A percentile compares a stretch with the other conserved stretches of the same genome.
phyloP scores from a whole-genome alignment of 2,329 filamentous ascomycete species.

The Hysterium pulicare region DNA sequence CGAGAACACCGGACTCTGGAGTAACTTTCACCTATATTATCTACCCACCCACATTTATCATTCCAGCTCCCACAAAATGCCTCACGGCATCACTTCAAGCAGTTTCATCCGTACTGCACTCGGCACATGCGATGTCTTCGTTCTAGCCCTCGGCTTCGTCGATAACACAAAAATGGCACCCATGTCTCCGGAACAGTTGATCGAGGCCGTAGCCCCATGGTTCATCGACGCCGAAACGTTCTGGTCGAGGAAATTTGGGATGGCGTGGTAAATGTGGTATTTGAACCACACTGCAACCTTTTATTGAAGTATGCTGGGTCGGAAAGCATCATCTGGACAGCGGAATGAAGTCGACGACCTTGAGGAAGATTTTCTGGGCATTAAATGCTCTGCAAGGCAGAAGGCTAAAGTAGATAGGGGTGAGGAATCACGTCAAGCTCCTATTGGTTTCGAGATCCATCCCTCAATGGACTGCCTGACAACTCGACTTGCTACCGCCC shows the following conservation, averaged over 20 bases:
- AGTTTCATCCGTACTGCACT: slow-evolving; percentile 31
- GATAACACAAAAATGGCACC: slow-evolving; percentile 10
- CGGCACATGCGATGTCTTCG: slow-evolving; percentile 32
- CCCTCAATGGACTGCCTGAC: too few relatives aligned
- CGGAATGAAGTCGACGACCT: too few relatives aligned
- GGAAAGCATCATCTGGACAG: neutral
- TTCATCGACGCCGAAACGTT: slow-evolving; percentile 31
- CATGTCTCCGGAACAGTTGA: slow-evolving; percentile 27
- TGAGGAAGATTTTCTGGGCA: too few relatives aligned
- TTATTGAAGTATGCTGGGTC: neutral
- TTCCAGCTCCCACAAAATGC: slow-evolving; percentile 15
- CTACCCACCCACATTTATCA: neutral
- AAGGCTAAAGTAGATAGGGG: too few relatives aligned
- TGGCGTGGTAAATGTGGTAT: slow-evolving; percentile 14
- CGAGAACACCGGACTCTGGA: neutral
- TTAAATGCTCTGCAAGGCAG: too few relatives aligned
- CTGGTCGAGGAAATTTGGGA: slow-evolving; percentile 29
- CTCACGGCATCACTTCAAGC: slow-evolving; percentile 23
- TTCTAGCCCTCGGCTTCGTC: slow-evolving; percentile 26
- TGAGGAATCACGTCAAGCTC: too few relatives aligned
- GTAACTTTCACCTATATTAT: neutral
- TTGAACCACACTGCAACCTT: too few relatives aligned
- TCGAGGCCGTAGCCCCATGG: slow-evolving; percentile 29
- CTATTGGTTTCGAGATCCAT: too few relatives aligned
- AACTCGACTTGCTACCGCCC: too few relatives aligned